Evolutionary conservation across 306 rosid genomes (phyloP), one percentile per base, ranked within the genome.

Genomic region (Prosopis cineraria): DNA sequence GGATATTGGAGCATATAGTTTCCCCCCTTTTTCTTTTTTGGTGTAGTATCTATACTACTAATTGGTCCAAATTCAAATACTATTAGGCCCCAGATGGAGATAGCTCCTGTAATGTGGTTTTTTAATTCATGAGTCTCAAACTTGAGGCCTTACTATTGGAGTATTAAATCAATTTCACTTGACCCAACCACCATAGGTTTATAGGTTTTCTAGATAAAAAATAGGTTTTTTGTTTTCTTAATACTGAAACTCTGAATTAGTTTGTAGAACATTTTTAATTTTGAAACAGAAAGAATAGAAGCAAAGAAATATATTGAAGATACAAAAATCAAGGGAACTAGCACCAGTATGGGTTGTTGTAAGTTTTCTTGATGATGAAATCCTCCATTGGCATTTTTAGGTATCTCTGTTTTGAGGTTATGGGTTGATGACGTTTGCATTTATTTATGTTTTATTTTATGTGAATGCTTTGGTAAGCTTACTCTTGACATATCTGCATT

Each of bases 401-500:
- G 69, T n/a, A 73, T 41, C 65, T 78, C 27, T 70, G 77, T 56
- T 40, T 78, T 20, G 75, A 50, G 68, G 45, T 65, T 68, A 62
- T 37, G 76, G 48, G 33, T 30, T 63, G 45, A 67, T 78, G 45
- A 67, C 75, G 29, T 81, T 82, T 76, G 34, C 19, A n/a, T 68
- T 74, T 56, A 31, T 64, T 65, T 44, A 44, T 64, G 59, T 58
- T 64, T 3, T 73, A 64, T 13, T 80, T 19, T 16, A 69, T 20
- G 29, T 40, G 65, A 34, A 24, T 27, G 70, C 81, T 64, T 43
- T 79, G 14, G 25, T 81, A 58, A 75, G 41, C 55, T 79, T 73
- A 70, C 77, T 78, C 47, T 67, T 82, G 68, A 76, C 72, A 68
- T 79, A 62, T 84, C 71, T 77, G 65, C 55, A 40, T 86, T 84